Conservation (phyloP, 768 basidiomycete genomes). For the Cubamyces sp. region DNA sequence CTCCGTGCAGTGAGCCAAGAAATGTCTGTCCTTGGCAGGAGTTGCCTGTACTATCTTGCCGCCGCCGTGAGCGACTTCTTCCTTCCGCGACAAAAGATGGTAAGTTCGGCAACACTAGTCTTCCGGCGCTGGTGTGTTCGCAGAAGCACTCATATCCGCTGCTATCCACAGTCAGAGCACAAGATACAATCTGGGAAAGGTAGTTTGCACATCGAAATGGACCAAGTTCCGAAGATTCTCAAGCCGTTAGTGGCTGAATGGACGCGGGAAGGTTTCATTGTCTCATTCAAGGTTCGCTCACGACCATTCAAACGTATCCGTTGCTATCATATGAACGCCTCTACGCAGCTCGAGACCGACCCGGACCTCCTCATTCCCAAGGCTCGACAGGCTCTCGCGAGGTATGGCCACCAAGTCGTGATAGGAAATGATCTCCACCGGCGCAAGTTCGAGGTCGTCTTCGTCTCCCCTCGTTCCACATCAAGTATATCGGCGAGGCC, state of each 20-base stretch:
- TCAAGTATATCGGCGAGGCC: not conserved
- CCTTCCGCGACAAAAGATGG: conserved; percentile 89
- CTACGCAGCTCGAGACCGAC: conserved; percentile 88
- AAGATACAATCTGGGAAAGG: conserved; percentile 99
- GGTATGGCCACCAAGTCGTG: conserved; percentile 97
- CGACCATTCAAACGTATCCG: not conserved
- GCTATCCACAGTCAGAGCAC: conserved; percentile 78
- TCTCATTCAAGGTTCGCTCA: conserved; percentile 88
- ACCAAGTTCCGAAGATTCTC: conserved; percentile 96
- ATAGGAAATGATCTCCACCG: conserved; percentile 95
- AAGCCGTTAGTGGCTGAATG: conserved; percentile 94
- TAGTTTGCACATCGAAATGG: conserved; percentile 94
- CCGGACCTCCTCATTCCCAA: conserved; percentile 83
- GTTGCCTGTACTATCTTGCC: conserved; percentile 93
- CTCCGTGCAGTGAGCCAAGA: conserved; percentile 82
- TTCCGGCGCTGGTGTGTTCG: no score
- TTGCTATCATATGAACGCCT: not conserved
- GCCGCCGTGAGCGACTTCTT: conserved; percentile 99
- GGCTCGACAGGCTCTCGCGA: conserved; percentile 81
- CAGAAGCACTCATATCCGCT: no score
- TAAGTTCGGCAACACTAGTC: conserved; percentile 38
- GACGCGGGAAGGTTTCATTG: conserved; percentile 87
- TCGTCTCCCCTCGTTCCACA: conserved; percentile 62
- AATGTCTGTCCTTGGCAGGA: conserved; percentile 67
- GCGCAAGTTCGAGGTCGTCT: conserved; percentile 90